Evolutionary conservation across 495 filamentous ascomycete genomes (phyloP), one percentile per base, ranked within the genome.

Genomic region (Schizothecium vesticola): DNA sequence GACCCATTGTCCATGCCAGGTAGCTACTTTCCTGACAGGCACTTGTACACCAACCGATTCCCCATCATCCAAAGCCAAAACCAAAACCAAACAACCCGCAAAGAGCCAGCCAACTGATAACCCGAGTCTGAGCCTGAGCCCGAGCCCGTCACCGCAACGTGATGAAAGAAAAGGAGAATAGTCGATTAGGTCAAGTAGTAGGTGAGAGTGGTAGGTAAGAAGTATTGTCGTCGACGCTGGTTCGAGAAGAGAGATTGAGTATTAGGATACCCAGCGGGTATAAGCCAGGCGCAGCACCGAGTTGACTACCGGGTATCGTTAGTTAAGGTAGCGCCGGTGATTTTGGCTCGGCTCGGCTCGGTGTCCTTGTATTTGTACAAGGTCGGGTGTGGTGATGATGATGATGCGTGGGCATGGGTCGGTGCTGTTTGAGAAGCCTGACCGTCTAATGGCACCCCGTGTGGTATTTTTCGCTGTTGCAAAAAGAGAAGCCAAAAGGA

Each of bases 351-450:
- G 16, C 43, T 51, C 19, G 11, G 43, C 19, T 51, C 43, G 16
- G 43, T 8, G 36, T 43, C n/a, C n/a, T n/a, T 6, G 11, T 66
- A 51, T n/a, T 66, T 31, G n/a, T 66, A 66, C 64, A 43, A 4
- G 33, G 13, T 29, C 13, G 5, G 31, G 0, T n/a, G n/a, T n/a
- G n/a, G n/a, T n/a, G 1, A 13, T 12, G 31, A 29, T 29, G 28
- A 59, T 13, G 51, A 43, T 66, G 64, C 64, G 56, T 66, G 64
- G 56, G 64, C 64, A 65, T 51, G 36, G 16, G 43, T 51, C 43
- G 43, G 6, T n/a, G 43, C n/a, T 51, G 43, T 5, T 51, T 51
- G 43, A 65, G 56, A 43, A 59, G 5, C 23, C 58, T 22, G 22
- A 33, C 21, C 64, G 56, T 66, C 64, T 66, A 66, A 16, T 16